Evolutionary conservation across 1,284 basidiomycete genomes (phyloP), one percentile per base, ranked within the genome.

Genomic region (Paramarasmius palmivorus): DNA sequence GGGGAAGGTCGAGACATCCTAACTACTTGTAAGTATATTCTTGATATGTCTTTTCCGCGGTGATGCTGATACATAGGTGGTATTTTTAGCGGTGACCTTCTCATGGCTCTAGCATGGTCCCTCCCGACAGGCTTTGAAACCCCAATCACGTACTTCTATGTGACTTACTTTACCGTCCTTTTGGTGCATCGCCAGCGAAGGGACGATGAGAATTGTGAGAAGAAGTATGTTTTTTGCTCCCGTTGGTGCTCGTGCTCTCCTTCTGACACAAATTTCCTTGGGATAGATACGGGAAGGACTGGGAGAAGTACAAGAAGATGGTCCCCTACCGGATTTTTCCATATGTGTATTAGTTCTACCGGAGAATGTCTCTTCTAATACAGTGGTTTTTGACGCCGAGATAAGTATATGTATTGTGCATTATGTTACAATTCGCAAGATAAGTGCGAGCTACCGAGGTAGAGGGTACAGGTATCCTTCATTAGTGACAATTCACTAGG

Each of bases 141-240:
- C 0, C 95, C 95, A 6, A 81, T 99, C 66, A 95, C 96, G 2
- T 99, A 99, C 76, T 99, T 96, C 75, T 99, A 99, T 69, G 82
- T 93, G 39, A 70, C 78, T 58, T 95, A 95, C 76, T 99, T 99
- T 66, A 79, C 84, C 6, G 83, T 97, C 19, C 83, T 99, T 25
- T 86, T 99, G 55, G 77, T 95, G 23, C 97, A 99, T 72, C 80
- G 97, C 53, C 93, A 98, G 72, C 76, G 76, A 56, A 82, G 97
- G 37, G 97, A 99, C 68, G 95, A 98, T 63, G 93, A 95, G 68
- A 86, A 87, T 22, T 99, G 97, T 72, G 79, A 84, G 67, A 81
- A 86, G 66, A 97, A 98, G 91, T 92, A 60, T 52, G 79, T 68
- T 46, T 59, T 53, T 37, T 48, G 36, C 55, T 40, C 49, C 48